Evolutionary conservation across 75 land plant genomes (phyloP), one percentile per base, ranked within the genome.

Genomic region (Adiantum capillusveneris): DNA sequence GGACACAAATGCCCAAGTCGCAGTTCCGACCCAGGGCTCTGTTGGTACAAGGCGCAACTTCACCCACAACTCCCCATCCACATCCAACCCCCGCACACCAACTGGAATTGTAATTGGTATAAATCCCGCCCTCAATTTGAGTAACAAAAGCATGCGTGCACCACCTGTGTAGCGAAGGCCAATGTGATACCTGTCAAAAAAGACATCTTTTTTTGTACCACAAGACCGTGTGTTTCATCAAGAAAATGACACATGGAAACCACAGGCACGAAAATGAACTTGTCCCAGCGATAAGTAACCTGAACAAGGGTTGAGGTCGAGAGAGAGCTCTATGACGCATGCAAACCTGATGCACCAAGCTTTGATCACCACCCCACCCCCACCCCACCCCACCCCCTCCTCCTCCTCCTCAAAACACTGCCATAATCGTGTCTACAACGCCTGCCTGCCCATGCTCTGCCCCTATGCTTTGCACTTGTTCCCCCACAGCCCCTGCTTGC

Each of bases 61-160:
- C 25, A 94, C 98, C 98, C 98, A 94, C 20, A 94, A 72, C 64
- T 94, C 98, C 49, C 96, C 98, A 71, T 94, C 98, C 68, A 94
- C 81, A 65, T 94, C 98, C 63, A 94, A 84, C 55, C 85, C 86
- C 19, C 98, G 83, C 41, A 90, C 70, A 52, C 85, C 85, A 68
- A 94, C 82, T 62, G 98, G 98, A 19, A 94, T 84, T 42, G 70
- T 78, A 58, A 94, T 60, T 0, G 96, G 91, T 18, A 94, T 44
- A 57, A 94, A 64, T n/a, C 98, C 86, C 49, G 79, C 84, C 60
- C 80, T 86, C 27, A 94, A 64, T 37, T 87, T 73, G 14, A 94
- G 70, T 43, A 71, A 69, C 52, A 94, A 63, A 52, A 83, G 64
- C 91, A 94, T 81, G 31, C 87, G 87, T 56, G 91, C 96, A 53